phyloP scores from a whole-genome alignment of 2,329 filamentous ascomycete species.

The Diplocarpon mali region DNA sequence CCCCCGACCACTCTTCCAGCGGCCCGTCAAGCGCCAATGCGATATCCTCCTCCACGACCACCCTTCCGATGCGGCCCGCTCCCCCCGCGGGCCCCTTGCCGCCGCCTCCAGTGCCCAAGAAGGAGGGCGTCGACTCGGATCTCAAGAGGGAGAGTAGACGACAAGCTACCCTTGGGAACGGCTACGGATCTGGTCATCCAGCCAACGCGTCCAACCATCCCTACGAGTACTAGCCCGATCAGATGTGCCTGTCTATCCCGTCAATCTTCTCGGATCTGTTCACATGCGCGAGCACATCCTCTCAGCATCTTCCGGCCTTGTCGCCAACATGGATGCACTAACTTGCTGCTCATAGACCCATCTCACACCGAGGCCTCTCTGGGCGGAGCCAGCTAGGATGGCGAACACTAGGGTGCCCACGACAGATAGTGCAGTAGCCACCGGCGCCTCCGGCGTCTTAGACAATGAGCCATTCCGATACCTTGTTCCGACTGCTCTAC shows the following conservation, averaged over 20 bases:
- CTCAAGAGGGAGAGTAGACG: conserved; percentile 40
- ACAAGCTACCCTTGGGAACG: conserved; percentile 40
- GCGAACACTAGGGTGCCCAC: not conserved
- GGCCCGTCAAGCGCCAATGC: conserved; percentile 34
- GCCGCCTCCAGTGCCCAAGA: conserved; percentile 41
- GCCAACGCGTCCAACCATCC: conserved; percentile 12
- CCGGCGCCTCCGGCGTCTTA: conserved; percentile 13
- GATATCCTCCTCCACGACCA: conserved; percentile 37
- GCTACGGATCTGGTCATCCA: conserved; percentile 22
- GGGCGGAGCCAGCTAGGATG: not conserved
- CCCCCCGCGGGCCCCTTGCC: conserved; percentile 46
- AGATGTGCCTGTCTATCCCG: conserved; percentile 1
- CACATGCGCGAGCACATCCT: conserved; percentile 7
- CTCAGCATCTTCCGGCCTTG: conserved; percentile 16
- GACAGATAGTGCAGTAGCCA: not conserved
- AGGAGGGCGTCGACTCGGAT: conserved; percentile 35
- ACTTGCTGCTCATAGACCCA: not conserved
- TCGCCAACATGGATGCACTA: not conserved
- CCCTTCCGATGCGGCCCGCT: conserved; percentile 52
- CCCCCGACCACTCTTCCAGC: conserved; percentile 28
- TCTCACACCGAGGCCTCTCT: conserved; percentile 3
- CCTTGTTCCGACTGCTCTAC: not conserved
- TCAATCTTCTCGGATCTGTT: conserved; percentile 1
- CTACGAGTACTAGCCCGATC: conserved; percentile 10
- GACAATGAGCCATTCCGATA: conserved; percentile 4